Base-by-base conservation (phyloP, 1,284 basidiomycete genomes). In the Sporisorium iseilematis-ciliati region DNA sequence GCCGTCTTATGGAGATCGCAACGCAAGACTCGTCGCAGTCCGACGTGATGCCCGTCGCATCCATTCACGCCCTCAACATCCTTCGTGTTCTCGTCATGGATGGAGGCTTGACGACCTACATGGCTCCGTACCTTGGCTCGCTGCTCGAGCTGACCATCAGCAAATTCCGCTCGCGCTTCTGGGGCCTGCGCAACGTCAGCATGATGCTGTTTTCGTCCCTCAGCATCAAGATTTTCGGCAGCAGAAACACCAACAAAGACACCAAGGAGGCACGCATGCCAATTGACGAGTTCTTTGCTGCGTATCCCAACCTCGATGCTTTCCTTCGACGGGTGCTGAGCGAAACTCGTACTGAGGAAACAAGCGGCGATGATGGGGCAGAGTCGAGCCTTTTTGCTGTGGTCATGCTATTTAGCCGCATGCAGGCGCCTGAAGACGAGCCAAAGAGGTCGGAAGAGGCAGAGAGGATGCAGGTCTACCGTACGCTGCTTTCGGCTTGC, bases 151-250 rank as follows among this genome's bases (percentile, higher is more conserved):
- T 85, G 23, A 78, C 84, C 12, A 81, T 86, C 60, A 66, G 78
- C 31, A 75, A 80, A 41, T 86, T 86, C 67, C 75, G 67, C 29
- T 85, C 84, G 16, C 56, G 75, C 14, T 79, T 79, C 71, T 86
- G 85, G 85, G 80, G 82, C 52, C 67, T 84, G 33, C 83, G 85
- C 50, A 86, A 86, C 65, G 85, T 82, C 49, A 80, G 82, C 41
- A 83, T 86, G 81, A 84, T 86, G 82, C 79, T 85, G 26, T 86
- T 82, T 48, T 77, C 82, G 12, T 76, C 82, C 3, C 79, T 86
- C 29, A 66, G 78, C 58, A 83, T 75, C 38, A 80, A 84, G 23
- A 75, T 80, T n/a, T 83, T 86, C 41, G 57, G 67, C 29, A 71
- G 63, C 25, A 45, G 71, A 23, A 67, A 67, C 40, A 70, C 69